Evolutionary conservation across 768 basidiomycete genomes (phyloP).

Genomic region (Hortiboletus campestris): DNA sequence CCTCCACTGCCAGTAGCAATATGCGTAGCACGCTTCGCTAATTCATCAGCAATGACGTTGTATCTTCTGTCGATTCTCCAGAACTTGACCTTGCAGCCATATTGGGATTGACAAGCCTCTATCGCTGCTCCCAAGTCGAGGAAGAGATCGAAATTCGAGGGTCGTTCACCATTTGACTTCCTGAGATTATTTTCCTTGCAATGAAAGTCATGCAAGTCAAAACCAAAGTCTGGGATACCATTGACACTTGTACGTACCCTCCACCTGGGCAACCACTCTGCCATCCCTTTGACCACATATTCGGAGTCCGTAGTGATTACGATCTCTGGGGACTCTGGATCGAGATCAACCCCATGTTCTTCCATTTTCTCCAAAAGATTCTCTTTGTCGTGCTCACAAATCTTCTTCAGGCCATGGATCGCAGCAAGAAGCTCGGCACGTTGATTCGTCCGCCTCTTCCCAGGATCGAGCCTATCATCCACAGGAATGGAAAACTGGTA

Average conservation of each 20-base stretch:
- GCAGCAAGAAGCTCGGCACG: constrained; percentile 35
- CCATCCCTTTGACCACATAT: constrained; percentile 35
- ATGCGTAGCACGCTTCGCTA: constrained; percentile 11
- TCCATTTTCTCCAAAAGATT: background rate
- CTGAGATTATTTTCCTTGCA: background rate
- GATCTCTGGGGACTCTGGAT: background rate
- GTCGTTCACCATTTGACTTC: background rate
- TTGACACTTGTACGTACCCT: constrained; percentile 17
- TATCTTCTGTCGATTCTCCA: constrained; percentile 22
- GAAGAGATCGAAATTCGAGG: background rate
- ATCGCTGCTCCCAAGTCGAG: background rate
- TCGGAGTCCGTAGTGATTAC: constrained; percentile 34
- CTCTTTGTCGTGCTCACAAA: background rate
- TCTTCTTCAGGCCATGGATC: constrained; percentile 17
- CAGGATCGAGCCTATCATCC: constrained; percentile 19
- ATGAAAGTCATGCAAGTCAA: background rate
- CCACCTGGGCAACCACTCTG: constrained; percentile 34
- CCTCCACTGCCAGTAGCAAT: background rate
- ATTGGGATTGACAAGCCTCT: background rate
- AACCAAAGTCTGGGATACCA: background rate
- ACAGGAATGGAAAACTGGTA: constrained; percentile 20
- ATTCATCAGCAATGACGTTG: constrained; percentile 22
- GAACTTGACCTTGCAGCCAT: constrained; percentile 18
- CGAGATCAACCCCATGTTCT: background rate
- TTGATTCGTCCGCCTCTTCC: constrained; percentile 26